These are phyloP conservation scores for Schizopora paradoxa DNA, from an alignment of 1,284 basidiomycete species.

Conservation along the genomic window DNA sequence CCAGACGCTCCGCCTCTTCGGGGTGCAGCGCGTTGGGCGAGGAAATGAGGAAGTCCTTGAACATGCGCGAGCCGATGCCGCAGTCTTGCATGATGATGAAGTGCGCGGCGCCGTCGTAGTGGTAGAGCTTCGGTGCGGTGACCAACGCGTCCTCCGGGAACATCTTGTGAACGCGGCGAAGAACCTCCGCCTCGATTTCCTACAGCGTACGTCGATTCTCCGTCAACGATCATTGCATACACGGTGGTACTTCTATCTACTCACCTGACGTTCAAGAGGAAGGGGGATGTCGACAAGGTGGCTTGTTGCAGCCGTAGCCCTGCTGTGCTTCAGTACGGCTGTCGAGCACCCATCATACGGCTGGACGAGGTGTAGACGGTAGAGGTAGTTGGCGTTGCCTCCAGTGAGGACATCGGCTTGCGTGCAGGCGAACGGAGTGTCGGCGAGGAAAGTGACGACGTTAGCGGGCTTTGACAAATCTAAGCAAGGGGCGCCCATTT, in stretches of 20 bases:
- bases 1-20: constrained; percentile 38
- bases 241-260: constrained; percentile 6
- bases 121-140: constrained; percentile 43
- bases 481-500: too few species aligned
- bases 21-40: constrained; percentile 27
- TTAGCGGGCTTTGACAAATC: constrained; percentile 35
- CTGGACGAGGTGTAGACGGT: constrained; percentile 38
- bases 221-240: background rate
- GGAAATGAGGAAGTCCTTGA: constrained; percentile 46
- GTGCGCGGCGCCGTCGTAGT: constrained; percentile 42
- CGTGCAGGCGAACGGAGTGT: constrained; percentile 35
- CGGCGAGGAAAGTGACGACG: constrained; percentile 34
- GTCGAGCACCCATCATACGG: constrained; percentile 34
- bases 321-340: constrained; percentile 52
- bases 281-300: constrained; percentile 37
- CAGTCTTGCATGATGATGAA: constrained; percentile 59
- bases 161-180: constrained; percentile 34
- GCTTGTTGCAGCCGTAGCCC: constrained; percentile 34
- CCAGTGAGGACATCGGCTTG: constrained; percentile 37
- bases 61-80: constrained; percentile 35
- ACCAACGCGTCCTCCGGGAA: constrained; percentile 34
- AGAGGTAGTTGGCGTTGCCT: constrained; percentile 49
- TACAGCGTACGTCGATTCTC: constrained; percentile 8
- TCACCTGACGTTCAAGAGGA: constrained; percentile 49
- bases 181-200: constrained; percentile 46